Evolutionary conservation across 1,284 basidiomycete genomes (phyloP).

Genomic region (Cystobasidium pallidum): DNA sequence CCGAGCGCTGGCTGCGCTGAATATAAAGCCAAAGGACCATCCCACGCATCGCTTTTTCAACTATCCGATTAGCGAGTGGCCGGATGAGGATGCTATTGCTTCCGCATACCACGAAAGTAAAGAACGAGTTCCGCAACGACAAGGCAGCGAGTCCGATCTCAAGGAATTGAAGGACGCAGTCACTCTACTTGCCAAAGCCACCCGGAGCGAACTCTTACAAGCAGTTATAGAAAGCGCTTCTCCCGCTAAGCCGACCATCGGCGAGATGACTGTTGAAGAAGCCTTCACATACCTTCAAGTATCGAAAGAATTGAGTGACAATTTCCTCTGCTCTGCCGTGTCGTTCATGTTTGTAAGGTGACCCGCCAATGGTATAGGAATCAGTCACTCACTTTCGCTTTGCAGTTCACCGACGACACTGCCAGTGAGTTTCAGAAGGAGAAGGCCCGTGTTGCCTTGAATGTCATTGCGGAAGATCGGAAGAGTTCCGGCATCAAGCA

Average conservation of each 20-base stretch:
- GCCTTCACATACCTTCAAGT: slow-evolving; percentile 76
- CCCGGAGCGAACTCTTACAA: not conserved
- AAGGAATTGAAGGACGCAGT: slow-evolving; percentile 44
- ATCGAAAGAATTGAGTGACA: slow-evolving; percentile 71
- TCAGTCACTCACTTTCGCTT: not conserved
- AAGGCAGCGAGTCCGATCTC: slow-evolving; percentile 35
- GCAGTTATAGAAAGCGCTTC: slow-evolving; percentile 9
- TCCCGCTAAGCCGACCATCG: slow-evolving; percentile 59
- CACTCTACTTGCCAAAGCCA: slow-evolving; percentile 35
- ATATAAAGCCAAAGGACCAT: slow-evolving; percentile 57
- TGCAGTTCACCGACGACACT: slow-evolving; percentile 67
- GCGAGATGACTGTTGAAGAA: slow-evolving; percentile 68
- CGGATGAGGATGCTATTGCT: slow-evolving; percentile 69
- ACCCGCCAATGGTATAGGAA: not conserved
- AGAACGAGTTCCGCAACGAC: slow-evolving; percentile 39
- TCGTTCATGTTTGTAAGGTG: slow-evolving; percentile 67
- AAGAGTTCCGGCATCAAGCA: slow-evolving; percentile 71
- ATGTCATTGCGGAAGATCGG: slow-evolving; percentile 64
- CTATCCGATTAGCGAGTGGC: slow-evolving; percentile 68
- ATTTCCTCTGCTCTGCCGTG: slow-evolving; percentile 73
- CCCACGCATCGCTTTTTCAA: slow-evolving; percentile 65
- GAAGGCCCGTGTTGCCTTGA: slow-evolving; percentile 54
- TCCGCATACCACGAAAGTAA: slow-evolving; percentile 62
- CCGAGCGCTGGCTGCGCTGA: slow-evolving; percentile 43
- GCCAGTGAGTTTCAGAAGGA: slow-evolving; percentile 53